Percentiles rank a stretch among this genome's conserved stretches.
phyloP scores from a whole-genome alignment of 768 basidiomycete species.

The Hydnum rufescens region DNA sequence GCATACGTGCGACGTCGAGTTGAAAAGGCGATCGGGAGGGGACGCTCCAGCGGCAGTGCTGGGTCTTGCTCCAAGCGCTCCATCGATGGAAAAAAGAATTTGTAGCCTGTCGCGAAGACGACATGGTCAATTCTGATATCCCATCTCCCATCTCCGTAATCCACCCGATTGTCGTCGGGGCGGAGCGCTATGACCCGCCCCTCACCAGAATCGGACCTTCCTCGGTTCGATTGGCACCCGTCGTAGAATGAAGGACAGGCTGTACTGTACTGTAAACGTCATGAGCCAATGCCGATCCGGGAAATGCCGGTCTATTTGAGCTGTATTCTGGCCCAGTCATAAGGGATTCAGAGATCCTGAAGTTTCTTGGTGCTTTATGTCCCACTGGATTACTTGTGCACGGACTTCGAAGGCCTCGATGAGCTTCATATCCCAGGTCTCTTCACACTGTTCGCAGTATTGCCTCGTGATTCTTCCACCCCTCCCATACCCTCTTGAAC shows the following conservation, averaged over 20 bases:
- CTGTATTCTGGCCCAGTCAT: too few relatives aligned
- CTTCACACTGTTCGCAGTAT: too few relatives aligned
- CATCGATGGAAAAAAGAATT: slow-evolving; percentile 46
- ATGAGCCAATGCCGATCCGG: slow-evolving; percentile 42
- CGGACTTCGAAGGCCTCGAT: too few relatives aligned
- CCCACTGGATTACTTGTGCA: too few relatives aligned
- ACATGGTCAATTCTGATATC: slow-evolving; percentile 39
- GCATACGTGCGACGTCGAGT: slow-evolving; percentile 46
- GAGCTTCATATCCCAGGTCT: too few relatives aligned
- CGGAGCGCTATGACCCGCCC: slow-evolving; percentile 3
- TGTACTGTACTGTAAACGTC: slow-evolving; percentile 26
- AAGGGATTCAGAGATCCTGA: too few relatives aligned
- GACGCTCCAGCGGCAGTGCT: neutral
- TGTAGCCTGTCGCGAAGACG: slow-evolving; percentile 62
- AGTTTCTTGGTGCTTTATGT: too few relatives aligned
- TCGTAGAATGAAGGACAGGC: slow-evolving; percentile 20
- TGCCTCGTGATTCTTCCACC: too few relatives aligned
- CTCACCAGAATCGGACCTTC: too few relatives aligned
- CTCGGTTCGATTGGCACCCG: neutral
- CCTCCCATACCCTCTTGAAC: too few relatives aligned
- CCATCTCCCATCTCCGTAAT: slow-evolving; percentile 37
- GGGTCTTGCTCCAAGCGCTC: slow-evolving; percentile 17
- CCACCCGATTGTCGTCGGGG: slow-evolving; percentile 23
- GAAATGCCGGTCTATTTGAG: too few relatives aligned
- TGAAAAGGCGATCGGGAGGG: slow-evolving; percentile 30